Evolutionary conservation across 129 eudicot species (phyloP).

Genomic region (Smallanthus sonchifolius): DNA sequence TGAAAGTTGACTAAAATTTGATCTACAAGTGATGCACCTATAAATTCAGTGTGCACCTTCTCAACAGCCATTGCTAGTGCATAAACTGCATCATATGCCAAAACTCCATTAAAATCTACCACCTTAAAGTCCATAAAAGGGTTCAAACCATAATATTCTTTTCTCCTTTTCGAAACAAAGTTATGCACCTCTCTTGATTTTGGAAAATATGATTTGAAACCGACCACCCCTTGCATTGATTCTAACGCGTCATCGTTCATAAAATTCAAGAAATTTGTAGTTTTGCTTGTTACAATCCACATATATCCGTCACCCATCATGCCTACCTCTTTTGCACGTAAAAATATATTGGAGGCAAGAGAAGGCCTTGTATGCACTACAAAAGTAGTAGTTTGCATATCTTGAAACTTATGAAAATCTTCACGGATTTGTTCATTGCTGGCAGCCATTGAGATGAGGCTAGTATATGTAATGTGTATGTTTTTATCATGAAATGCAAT

Average conservation of each 20-base stretch:
- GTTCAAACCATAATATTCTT: neutral
- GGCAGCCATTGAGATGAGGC: conserved; percentile 27
- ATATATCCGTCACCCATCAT: conserved; percentile 49
- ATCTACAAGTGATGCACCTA: neutral
- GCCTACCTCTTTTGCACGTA: conserved; percentile 24
- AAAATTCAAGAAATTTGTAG: conserved; percentile 14
- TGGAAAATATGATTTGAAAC: conserved; percentile 38
- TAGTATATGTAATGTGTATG: conserved; percentile 14
- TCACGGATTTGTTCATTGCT: conserved; percentile 21
- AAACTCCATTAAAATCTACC: conserved; percentile 30
- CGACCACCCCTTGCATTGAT: conserved; percentile 47
- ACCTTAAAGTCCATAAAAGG: neutral
- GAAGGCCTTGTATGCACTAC: conserved; percentile 34
- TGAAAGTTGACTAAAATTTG: neutral
- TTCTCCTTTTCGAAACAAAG: conserved; percentile 25
- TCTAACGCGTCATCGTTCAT: conserved; percentile 19
- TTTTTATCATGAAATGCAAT: conserved; percentile 23
- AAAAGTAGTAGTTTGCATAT: conserved; percentile 15
- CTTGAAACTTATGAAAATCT: conserved; percentile 30
- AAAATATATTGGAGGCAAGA: conserved; percentile 29
- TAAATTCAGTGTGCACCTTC: neutral
- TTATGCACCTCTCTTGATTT: conserved; percentile 22
- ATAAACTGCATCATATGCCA: conserved; percentile 53
- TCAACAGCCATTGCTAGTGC: conserved; percentile 59
- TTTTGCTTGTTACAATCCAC: conserved; percentile 50